Evolutionary conservation across 2,329 filamentous ascomycete genomes (phyloP), one percentile per base, ranked within the genome.

Genomic region (Monilinia vaccinii-corymbosi): DNA sequence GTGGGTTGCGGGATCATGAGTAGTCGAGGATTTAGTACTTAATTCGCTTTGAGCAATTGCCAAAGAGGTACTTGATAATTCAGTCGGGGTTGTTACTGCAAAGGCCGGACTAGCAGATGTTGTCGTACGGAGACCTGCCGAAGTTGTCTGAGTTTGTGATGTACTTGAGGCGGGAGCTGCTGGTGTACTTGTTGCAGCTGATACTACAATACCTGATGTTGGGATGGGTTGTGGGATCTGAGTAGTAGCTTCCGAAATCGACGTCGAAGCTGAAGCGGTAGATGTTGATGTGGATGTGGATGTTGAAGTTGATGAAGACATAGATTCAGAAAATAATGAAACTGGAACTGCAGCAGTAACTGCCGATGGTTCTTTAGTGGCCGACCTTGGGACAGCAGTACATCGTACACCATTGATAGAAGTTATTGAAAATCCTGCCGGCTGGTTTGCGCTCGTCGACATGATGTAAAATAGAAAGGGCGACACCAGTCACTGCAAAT

Each of bases 391-490:
- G 64, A 82, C 73, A 62, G 77, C 79, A 67, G 81, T 83, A 73
- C 81, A 82, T 71, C 76, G 75, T 69, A 75, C 78, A 56, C 78
- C 79, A 60, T 75, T 71, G 58, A 81, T 73, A 52, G 71, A 77
- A 58, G 79, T 82, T 61, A 79, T 75, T 62, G 78, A 77, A 62
- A 76, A 76, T 68, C 78, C 76, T 68, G 71, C 70, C 64, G 74
- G 75, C 69, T 79, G 75, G 69, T 65, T 69, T 52, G 66, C 57
- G 52, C 58, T 64, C 25, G 66, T 69, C 64, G 70, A 75, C 78
- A 81, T 81, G 61, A 65, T 72, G 67, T 66, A 63, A 61, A 59
- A 44, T 44, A 49, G 40, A 63, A 65, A 62, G 62, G 57, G 65
- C 67, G 66, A 70, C 61, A 57, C 61, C 63, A 64, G 66, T 66